Percentiles rank a stretch among this genome's conserved stretches.
Conservation (phyloP, 352 stramenopile species). For the Globisporangium carolinianum region DNA sequence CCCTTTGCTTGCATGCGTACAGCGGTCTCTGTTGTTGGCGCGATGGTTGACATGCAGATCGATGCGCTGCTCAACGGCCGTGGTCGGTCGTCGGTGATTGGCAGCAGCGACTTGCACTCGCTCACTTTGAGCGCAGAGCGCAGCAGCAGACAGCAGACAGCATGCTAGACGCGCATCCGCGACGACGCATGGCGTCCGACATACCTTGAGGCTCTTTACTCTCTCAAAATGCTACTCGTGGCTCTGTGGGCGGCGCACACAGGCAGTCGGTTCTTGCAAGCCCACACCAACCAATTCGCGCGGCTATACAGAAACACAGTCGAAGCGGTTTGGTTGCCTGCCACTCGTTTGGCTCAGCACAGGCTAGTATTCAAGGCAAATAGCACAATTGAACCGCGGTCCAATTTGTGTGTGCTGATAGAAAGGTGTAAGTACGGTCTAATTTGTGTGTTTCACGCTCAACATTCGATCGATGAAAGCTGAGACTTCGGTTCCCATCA, state of each 20-base stretch:
- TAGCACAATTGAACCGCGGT: too few relatives aligned
- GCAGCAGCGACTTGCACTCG: neutral
- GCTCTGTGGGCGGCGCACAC: conserved; percentile 4
- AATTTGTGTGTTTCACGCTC: too few relatives aligned
- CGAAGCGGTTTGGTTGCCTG: conserved; percentile 1
- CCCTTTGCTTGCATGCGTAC: too few relatives aligned
- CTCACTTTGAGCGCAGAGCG: too few relatives aligned
- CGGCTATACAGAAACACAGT: conserved; percentile 13
- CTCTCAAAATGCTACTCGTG: conserved; percentile 22
- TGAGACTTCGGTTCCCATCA: too few relatives aligned
- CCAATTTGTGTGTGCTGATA: too few relatives aligned
- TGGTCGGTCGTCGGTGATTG: neutral
- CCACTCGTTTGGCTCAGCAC: conserved; percentile 3
- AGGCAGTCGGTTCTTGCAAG: conserved; percentile 2
- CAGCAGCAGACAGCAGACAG: neutral
- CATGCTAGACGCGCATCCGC: neutral
- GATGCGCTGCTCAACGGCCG: neutral
- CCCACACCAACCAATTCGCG: conserved; percentile 12
- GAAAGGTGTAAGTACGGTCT: too few relatives aligned
- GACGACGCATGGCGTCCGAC: neutral
- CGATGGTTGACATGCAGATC: too few relatives aligned
- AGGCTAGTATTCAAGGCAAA: too few relatives aligned
- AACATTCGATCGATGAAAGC: too few relatives aligned
- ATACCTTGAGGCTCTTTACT: conserved; percentile 20
- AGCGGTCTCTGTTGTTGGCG: too few relatives aligned